These are phyloP conservation scores for Russula brevipes DNA, from an alignment of 768 basidiomycete genomes.

Conservation along the genomic window DNA sequence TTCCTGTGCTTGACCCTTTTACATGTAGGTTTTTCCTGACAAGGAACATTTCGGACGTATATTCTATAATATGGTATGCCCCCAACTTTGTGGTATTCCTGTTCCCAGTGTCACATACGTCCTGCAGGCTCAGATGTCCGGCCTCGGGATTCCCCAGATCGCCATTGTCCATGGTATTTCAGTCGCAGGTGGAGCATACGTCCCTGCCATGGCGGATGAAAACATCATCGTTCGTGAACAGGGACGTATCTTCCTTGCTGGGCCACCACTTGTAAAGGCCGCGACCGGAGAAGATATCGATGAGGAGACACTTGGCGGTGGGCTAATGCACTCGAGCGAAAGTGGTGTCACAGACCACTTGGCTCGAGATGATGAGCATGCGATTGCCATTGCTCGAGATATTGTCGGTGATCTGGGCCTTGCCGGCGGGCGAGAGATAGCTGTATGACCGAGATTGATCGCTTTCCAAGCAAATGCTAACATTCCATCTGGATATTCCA, in stretches of 20 bases:
- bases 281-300: conserved; percentile 92
- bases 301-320: conserved; percentile 88
- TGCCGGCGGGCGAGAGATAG: conserved; percentile 46
- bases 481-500: conserved; percentile 8
- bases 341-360: conserved; percentile 90
- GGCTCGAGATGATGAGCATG: conserved; percentile 80
- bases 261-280: conserved; percentile 91
- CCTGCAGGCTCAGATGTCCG: conserved; percentile 83
- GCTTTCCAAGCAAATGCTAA: conserved; percentile 7
- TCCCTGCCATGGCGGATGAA: conserved; percentile 95
- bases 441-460: conserved; percentile 38
- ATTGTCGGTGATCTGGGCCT: conserved; percentile 74
- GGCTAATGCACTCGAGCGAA: conserved; percentile 85
- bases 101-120: no score
- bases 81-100: background rate
- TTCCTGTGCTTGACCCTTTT: background rate
- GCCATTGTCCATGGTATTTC: conserved; percentile 92
- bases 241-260: conserved; percentile 90
- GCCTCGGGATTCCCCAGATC: conserved; percentile 85
- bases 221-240: conserved; percentile 88
- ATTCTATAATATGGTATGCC: conserved; percentile 89
- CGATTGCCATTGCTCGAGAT: conserved; percentile 69
- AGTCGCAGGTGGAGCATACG: conserved; percentile 91
- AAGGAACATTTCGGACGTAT: conserved; percentile 94
- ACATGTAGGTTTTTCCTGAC: conserved; percentile 74